Base-by-base conservation (phyloP, 1,139 yeast genomes). In the Candida labiduridarum region DNA sequence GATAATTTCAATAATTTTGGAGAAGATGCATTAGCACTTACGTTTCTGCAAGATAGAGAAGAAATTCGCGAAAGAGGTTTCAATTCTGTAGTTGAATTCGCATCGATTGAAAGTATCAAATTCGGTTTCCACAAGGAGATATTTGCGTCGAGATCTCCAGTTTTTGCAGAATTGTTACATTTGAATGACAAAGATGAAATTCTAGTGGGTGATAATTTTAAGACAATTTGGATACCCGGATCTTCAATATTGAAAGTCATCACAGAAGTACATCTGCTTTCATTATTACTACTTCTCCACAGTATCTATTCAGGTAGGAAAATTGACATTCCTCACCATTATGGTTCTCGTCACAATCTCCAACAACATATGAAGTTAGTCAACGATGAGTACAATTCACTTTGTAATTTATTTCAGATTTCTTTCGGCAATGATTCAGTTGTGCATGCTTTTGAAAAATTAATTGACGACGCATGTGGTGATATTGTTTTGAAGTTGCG, bases 121-220 rank as follows among this genome's bases (percentile, higher is more conserved):
- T 61, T 76, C 36, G 71, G 72, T 0, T 56, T 71, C 30, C 80
- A 76, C 53, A 65, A 61, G 39, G 52, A 56, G 8, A 56, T 76
- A 1, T 61, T 76, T 18, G 44, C 51, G 44, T 55, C 51, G 6
- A 58, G 79, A 41, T 73, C 78, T 0, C 50, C 57, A 3, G 56
- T 67, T 4, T 69, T 66, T 48, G 49, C 51, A n/a, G 57, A 59
- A 35, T 48, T 75, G 1, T 56, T 69, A 9, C 52, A 58, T 7
- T 56, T 65, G 2, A 49, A 41, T 47, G 53, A 50, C 30, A 52
- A 44, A 2, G 60, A 57, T 22, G 63, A 60, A 14, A 44, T 47
- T 16, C 57, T 64, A 39, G 19, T 51, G 18, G 56, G 56, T 2
- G 61, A 58, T 16, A 62, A 60, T 1, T 49, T 72, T 7, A 52